Evolutionary conservation across 2,329 filamentous ascomycete genomes (phyloP).

Genomic region (Colletotrichum sp.): DNA sequence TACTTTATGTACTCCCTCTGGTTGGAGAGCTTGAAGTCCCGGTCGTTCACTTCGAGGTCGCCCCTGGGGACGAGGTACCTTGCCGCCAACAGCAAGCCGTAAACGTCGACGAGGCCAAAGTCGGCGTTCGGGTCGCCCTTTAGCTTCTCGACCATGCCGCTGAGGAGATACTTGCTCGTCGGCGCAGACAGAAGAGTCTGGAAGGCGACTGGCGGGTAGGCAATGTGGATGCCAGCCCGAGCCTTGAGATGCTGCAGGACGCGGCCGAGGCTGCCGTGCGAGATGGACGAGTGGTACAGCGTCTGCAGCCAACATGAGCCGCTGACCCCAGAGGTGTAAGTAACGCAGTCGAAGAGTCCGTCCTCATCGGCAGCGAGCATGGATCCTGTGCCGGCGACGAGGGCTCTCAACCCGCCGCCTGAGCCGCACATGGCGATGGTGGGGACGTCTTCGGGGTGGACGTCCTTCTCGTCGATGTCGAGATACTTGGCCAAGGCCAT

Average conservation of each 20-base stretch:
- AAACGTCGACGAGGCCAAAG: slow-evolving; percentile 92
- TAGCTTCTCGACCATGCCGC: slow-evolving; percentile 89
- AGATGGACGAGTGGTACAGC: slow-evolving; percentile 83
- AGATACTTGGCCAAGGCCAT: slow-evolving; percentile 84
- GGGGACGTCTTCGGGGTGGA: slow-evolving; percentile 93
- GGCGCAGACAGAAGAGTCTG: slow-evolving; percentile 83
- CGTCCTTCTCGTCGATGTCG: slow-evolving; percentile 74
- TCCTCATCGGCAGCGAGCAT: slow-evolving; percentile 83
- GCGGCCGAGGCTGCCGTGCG: slow-evolving; percentile 67
- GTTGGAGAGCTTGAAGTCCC: slow-evolving; percentile 89
- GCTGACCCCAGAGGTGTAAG: slow-evolving; percentile 94
- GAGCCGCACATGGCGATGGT: slow-evolving; percentile 94
- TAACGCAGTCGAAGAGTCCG: slow-evolving; percentile 91
- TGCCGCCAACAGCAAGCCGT: slow-evolving; percentile 84
- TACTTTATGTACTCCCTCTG: slow-evolving; percentile 78
- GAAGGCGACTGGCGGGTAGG: slow-evolving; percentile 86
- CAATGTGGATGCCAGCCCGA: slow-evolving; percentile 86
- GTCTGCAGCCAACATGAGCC: slow-evolving; percentile 96
- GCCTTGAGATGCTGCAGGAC: slow-evolving; percentile 87
- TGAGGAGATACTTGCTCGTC: slow-evolving; percentile 90
- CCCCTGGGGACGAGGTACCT: slow-evolving; percentile 86
- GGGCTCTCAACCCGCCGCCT: slow-evolving; percentile 85
- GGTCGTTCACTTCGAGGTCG: slow-evolving; percentile 76
- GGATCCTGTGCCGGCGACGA: slow-evolving; percentile 90
- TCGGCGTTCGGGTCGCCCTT: slow-evolving; percentile 80